Percentiles rank a stretch among this genome's conserved stretches.
phyloP scores from a whole-genome alignment of 106 monocot species.

The Cymbidium sinense region DNA sequence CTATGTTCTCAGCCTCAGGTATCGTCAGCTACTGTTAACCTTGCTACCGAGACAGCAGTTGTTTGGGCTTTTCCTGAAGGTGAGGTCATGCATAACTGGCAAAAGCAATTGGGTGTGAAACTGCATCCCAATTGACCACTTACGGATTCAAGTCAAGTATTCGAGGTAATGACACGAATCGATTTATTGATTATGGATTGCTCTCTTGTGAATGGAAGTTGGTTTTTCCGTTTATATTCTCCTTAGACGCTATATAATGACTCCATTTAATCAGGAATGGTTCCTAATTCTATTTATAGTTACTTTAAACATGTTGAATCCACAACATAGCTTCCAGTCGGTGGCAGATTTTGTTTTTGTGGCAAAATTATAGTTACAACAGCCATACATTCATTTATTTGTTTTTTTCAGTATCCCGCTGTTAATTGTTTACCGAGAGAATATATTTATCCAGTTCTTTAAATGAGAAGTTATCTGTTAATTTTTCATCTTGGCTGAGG shows the following conservation, averaged over 20 bases:
- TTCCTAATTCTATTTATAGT: not conserved
- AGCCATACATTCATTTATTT: not conserved
- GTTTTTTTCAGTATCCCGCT: not conserved
- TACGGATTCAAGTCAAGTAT: conserved; percentile 87
- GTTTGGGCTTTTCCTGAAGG: conserved; percentile 65
- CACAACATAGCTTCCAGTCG: not conserved
- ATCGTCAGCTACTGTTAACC: conserved; percentile 75
- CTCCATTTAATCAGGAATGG: not conserved
- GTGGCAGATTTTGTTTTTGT: not conserved
- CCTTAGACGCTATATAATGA: not conserved
- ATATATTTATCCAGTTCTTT: not conserved
- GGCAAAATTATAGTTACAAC: not conserved
- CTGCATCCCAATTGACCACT: conserved; percentile 69
- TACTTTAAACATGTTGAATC: not conserved
- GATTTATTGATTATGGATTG: not conserved
- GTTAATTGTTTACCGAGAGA: not conserved
- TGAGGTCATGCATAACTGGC: conserved; percentile 52
- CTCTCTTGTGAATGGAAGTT: not conserved
- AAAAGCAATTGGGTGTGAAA: conserved; percentile 66
- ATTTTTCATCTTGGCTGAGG: too few species aligned
- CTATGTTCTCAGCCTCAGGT: conserved; percentile 69
- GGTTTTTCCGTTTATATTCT: not conserved
- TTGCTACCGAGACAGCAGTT: conserved; percentile 90
- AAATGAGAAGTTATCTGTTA: not conserved
- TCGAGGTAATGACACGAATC: conserved; percentile 47